phyloP scores from a whole-genome alignment of 2,329 filamentous ascomycete genomes.

The Xylaria sp. region DNA sequence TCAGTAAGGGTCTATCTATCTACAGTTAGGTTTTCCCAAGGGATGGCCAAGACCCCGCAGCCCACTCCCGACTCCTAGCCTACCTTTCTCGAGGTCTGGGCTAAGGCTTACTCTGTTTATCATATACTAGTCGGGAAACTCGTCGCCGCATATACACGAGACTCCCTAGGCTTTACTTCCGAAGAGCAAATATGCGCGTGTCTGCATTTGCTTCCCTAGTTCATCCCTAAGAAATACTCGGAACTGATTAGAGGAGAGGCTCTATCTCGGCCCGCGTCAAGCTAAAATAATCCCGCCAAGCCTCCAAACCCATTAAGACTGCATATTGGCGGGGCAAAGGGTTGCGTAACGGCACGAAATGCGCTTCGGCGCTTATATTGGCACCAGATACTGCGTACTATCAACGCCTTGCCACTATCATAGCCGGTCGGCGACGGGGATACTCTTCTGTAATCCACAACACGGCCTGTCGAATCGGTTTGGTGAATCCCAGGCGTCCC shows the following conservation, averaged over 20 bases:
- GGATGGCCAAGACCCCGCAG: constrained; percentile 33
- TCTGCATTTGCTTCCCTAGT: background rate
- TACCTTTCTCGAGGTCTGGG: constrained; percentile 14
- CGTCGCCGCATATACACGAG: constrained; percentile 19
- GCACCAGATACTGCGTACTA: constrained; percentile 9
- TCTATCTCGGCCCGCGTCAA: constrained; percentile 25
- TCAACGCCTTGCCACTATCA: constrained; percentile 1
- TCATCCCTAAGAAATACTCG: background rate
- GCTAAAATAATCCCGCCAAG: constrained; percentile 29
- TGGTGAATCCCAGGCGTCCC: constrained; percentile 10
- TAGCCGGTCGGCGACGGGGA: constrained; percentile 1
- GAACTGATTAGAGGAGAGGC: background rate
- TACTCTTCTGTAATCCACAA: background rate
- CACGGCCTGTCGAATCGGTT: background rate
- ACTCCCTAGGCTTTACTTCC: background rate
- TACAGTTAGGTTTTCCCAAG: constrained; percentile 13
- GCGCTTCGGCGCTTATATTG: constrained; percentile 28
- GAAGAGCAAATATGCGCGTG: background rate
- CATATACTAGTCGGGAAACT: background rate
- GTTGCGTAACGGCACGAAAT: constrained; percentile 21
- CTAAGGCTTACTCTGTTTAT: constrained; percentile 10
- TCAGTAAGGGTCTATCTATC: constrained; percentile 7
- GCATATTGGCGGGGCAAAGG: constrained; percentile 30
- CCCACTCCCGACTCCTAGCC: constrained; percentile 15
- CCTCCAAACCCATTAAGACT: constrained; percentile 5